phyloP scores from a whole-genome alignment of 768 basidiomycete species.

The Macrolepiota fuliginosa region DNA sequence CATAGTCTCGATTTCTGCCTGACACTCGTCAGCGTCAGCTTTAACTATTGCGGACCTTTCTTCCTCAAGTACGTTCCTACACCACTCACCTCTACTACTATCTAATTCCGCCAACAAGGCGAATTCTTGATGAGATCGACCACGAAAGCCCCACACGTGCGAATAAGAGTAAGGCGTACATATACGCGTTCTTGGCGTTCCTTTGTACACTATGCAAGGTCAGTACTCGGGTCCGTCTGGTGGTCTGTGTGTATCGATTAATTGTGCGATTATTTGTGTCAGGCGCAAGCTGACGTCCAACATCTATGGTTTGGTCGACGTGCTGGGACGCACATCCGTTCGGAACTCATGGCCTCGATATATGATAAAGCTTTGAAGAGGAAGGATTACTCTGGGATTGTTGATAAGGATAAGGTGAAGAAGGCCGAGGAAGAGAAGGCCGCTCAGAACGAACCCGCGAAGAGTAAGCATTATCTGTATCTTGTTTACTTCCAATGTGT shows the following conservation, averaged over 20 bases:
- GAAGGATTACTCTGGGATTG: constrained; percentile 78
- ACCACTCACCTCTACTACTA: constrained; percentile 4
- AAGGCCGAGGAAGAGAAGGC: constrained; percentile 25
- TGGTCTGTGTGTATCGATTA: not conserved
- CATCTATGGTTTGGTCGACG: constrained; percentile 82
- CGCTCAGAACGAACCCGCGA: constrained; percentile 28
- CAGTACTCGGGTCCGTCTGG: not conserved
- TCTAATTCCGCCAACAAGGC: constrained; percentile 24
- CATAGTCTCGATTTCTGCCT: constrained; percentile 62
- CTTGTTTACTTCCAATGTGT: no score
- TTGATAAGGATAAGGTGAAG: constrained; percentile 45
- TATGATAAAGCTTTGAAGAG: constrained; percentile 88
- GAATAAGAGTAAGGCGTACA: constrained; percentile 61
- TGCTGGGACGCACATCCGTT: constrained; percentile 65
- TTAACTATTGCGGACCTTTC: constrained; percentile 81
- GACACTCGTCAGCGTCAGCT: constrained; percentile 65
- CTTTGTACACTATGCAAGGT: constrained; percentile 56
- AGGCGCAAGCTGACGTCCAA: constrained; percentile 67
- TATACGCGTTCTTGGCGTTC: constrained; percentile 78
- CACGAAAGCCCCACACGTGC: constrained; percentile 12
- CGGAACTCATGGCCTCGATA: constrained; percentile 80
- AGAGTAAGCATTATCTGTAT: constrained; percentile 21
- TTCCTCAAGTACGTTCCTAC: constrained; percentile 68
- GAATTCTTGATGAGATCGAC: constrained; percentile 59
- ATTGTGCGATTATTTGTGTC: not conserved